phyloP scores from a whole-genome alignment of 129 eudicot genomes.

The Artemisia tridentata region DNA sequence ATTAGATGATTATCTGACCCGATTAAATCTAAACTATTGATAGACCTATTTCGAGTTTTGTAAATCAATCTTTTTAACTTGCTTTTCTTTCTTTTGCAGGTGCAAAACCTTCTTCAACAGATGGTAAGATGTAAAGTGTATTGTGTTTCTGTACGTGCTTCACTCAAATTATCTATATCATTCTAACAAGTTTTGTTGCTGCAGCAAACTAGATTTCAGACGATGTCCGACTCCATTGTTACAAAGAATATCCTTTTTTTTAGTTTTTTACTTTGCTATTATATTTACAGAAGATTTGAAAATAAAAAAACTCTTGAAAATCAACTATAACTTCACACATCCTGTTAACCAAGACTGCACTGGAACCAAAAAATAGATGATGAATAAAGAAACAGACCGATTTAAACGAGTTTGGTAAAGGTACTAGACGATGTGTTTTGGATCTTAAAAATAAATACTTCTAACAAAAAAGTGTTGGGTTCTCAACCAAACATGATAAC shows the following conservation, averaged over 20 bases:
- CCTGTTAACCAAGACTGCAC: no score
- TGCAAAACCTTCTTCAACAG: slow-evolving; percentile 91
- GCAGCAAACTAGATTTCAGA: slow-evolving; percentile 93
- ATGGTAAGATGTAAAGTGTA: slow-evolving; percentile 55
- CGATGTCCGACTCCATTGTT: slow-evolving; percentile 88
- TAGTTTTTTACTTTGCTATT: neutral
- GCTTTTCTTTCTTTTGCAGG: slow-evolving; percentile 42
- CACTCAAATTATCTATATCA: neutral
- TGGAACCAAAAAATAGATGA: no score
- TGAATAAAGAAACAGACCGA: no score
- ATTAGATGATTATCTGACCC: neutral
- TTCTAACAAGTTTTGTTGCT: slow-evolving; percentile 16
- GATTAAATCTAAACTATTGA: neutral
- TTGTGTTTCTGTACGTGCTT: neutral
- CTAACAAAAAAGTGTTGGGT: no score
- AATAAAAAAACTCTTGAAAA: no score
- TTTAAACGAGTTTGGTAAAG: no score
- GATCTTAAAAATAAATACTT: no score
- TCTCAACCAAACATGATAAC: no score
- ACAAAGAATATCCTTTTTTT: slow-evolving; percentile 78
- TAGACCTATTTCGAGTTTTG: slow-evolving; percentile 4
- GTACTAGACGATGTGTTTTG: no score
- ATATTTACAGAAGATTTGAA: neutral
- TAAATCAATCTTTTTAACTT: neutral
- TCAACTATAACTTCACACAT: no score